Base-by-base conservation (phyloP, 1,284 basidiomycete genomes). In the Cystobasidium sp. region DNA sequence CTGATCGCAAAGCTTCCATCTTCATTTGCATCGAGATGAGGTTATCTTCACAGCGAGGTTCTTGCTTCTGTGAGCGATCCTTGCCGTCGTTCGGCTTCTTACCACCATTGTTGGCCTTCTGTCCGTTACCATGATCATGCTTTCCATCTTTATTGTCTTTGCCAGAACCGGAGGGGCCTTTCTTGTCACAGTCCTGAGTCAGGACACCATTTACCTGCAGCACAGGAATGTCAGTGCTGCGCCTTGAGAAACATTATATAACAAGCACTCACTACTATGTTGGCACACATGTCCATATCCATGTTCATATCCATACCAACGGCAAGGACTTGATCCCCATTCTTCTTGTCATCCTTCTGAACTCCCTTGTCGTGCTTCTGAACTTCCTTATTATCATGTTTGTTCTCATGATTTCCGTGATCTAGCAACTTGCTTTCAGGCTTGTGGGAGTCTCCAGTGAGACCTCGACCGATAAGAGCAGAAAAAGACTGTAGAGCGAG, bases 121-220 rank as follows among this genome's bases (percentile, higher is more conserved):
- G 16, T 62, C 41, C 41, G 22, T 24, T 14, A 43, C 22, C 22
- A 4, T 39, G 22, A 62, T 44, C 18, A 39, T 24, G 10, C 9
- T 62, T 24, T 20, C 39, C 59, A 62, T 44, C 59, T 1, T 62
- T 10, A 41, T 62, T 14, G 24, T 37, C 55, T 20, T 56, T 37
- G 55, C 16, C 7, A 14, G 16, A 14, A 6, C 31, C 31, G 31
- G 31, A 31, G 31, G 31, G 2, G 31, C 31, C 31, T 31, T 31
- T 31, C 31, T 31, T 31, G 31, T 31, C 31, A 22, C 62, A 64
- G 20, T 64, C 62, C 62, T 64, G 41, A 18, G 37, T 64, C 18
- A 64, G 22, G 43, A 64, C 62, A n/a, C 62, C 62, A 47, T 64
- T 64, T 10, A 64, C 6, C 62, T 64, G 22, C 22, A 24, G 22